Base-by-base conservation (phyloP, 306 rosid genomes). In the Fagus crenata region DNA sequence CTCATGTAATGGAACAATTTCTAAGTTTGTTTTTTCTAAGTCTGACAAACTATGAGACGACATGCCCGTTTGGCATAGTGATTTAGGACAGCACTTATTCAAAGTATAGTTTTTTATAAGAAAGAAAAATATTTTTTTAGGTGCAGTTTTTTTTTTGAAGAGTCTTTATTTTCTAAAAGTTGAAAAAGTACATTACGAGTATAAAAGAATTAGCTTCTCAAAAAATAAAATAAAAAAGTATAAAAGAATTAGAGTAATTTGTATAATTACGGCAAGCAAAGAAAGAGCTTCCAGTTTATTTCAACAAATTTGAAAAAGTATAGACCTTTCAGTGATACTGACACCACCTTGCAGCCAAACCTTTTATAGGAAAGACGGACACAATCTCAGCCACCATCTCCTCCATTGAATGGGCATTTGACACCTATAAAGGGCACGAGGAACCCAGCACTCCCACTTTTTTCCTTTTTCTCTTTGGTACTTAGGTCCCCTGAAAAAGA, bases 381-480 rank as follows among this genome's bases (percentile, higher is more conserved):
- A 81, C 85, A 71, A 78, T 83, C 72, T 77, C 37, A 79, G 83
- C 86, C 94, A 84, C 89, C 72, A 84, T 49, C 81, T 76, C 54
- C 7, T 41, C n/a, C 7, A 32, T 17, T 72, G 81, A 80, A 83
- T 83, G 2, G 77, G 71, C 55, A 67, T 80, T 72, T 73, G 87
- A 80, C 87, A 84, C 87, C 87, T 81, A 74, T 1, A 81, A 81
- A 84, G 75, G 76, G 31, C 60, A 53, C 55, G 42, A 71, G 77
- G 84, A 82, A 86, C 74, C 84, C 84, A 74, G 46, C 79, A 67
- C 42, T 37, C 49, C 33, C 15, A 42, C 54, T 69, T 46, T 37
- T 77, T 61, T 79, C 67, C 72, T 75, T 33, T 46, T 73, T 58
- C 63, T 15, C 71, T 53, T 69, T 79, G 2, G 65, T 35, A 3